These are phyloP conservation scores for Poa annua DNA, from an alignment of 176 grass and related monocot genomes.

Conservation along the genomic window DNA sequence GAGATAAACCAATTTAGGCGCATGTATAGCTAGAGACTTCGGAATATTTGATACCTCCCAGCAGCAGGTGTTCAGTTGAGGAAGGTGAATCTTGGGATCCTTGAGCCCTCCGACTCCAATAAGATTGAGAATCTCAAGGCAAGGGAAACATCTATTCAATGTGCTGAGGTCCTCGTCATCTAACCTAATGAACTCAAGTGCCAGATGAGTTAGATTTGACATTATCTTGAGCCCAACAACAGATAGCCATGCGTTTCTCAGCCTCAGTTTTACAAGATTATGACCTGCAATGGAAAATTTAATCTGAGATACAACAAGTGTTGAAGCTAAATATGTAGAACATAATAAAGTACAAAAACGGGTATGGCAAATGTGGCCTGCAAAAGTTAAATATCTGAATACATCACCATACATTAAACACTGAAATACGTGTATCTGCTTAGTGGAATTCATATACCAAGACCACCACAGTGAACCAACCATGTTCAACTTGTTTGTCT, in stretches of 20 bases:
- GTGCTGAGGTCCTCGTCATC: slow-evolving; percentile 68
- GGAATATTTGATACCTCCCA: slow-evolving; percentile 78
- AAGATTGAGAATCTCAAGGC: slow-evolving; percentile 73
- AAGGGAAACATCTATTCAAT: slow-evolving; percentile 79
- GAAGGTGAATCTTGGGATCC: slow-evolving; percentile 63
- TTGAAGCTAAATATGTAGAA: slow-evolving; percentile 8
- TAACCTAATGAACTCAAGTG: slow-evolving; percentile 71
- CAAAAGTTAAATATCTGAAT: slow-evolving; percentile 12
- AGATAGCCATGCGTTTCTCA: slow-evolving; percentile 84
- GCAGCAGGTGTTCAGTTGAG: slow-evolving; percentile 57
- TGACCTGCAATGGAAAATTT: slow-evolving; percentile 48
- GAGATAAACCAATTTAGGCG: slow-evolving; percentile 65
- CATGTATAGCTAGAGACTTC: slow-evolving; percentile 45
- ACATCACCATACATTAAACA: not conserved
- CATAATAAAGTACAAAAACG: not conserved
- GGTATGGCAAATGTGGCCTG: not conserved
- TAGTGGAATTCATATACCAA: not conserved
- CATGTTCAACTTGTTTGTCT: not conserved
- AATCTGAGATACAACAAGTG: not conserved
- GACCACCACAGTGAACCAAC: not conserved
- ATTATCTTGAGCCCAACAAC: slow-evolving; percentile 66
- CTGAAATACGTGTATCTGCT: not conserved
- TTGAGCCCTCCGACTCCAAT: slow-evolving; percentile 72
- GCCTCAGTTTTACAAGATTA: slow-evolving; percentile 56
- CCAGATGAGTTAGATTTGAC: slow-evolving; percentile 60